Evolutionary conservation across 495 filamentous ascomycete species (phyloP), one percentile per base, ranked within the genome.

Genomic region (Parathielavia appendiculata): DNA sequence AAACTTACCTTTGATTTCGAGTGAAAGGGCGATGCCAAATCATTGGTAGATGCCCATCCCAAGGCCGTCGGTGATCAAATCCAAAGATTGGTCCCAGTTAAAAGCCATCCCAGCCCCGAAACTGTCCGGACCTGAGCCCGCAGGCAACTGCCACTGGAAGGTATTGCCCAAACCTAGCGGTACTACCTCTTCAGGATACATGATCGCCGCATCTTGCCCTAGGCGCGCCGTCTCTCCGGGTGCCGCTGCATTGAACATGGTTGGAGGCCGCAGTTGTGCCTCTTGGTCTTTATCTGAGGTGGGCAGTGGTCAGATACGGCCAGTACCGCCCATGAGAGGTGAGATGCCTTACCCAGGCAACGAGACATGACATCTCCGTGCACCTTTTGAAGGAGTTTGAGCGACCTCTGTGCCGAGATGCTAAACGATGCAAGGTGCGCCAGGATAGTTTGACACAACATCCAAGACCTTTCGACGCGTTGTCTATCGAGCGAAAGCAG

Each of bases 41-140:
- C 12, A 35, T 30, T 53, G 36, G 38, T 41, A 53, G 19, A 53
- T 26, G 23, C 34, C 57, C 50, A 53, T 48, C 55, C 55, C 56
- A 32, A 62, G 20, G 10, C 61, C 61, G n/a, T 53, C 56, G 0
- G 56, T 14, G 2, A 61, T 51, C 16, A 64, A 34, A 17, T 66
- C 64, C 5, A 66, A 20, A 4, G 61, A 56, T 46, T 60, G 61
- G 34, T 66, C 61, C 61, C 64, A 66, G 49, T 61, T 63, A 20
- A 64, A 63, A 1, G 61, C 34, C 17, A 52, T 17, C 1, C 46
- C 58, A 2, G 35, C 52, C 4, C 48, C 56, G 36, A 58, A 14
- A 44, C 58, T 59, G 13, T 61, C 55, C 14, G 47, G 16, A 5
- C 17, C 39, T n/a, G n/a, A n/a, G 13, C 49, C 59, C 7, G 39